phyloP scores from a whole-genome alignment of 768 basidiomycete genomes.

The Scleroderma bovista region DNA sequence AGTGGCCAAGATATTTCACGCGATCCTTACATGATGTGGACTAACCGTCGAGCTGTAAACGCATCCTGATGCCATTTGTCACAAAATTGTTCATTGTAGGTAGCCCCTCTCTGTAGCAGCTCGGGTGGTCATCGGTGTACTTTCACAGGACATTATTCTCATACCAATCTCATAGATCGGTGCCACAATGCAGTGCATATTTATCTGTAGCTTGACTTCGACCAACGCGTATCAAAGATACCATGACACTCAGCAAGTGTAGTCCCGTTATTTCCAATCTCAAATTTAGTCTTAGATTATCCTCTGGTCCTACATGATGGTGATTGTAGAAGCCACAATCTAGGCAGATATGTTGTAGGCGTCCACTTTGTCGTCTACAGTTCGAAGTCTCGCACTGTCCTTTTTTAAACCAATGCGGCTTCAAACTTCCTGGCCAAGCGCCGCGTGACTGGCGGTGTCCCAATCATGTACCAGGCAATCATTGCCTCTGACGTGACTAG shows the following conservation, averaged over 20 bases:
- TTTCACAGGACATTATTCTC: not conserved
- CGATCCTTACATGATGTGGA: constrained; percentile 87
- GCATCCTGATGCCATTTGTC: constrained; percentile 15
- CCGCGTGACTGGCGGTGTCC: too few relatives aligned
- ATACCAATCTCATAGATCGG: constrained; percentile 15
- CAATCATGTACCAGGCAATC: too few relatives aligned
- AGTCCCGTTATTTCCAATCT: not conserved
- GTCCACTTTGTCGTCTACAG: too few relatives aligned
- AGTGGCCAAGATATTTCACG: constrained; percentile 59
- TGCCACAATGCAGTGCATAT: constrained; percentile 9
- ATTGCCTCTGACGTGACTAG: too few relatives aligned
- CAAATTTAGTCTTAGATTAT: too few relatives aligned
- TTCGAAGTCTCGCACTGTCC: too few relatives aligned
- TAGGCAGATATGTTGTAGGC: too few relatives aligned
- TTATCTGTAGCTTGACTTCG: constrained; percentile 11
- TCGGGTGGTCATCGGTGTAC: not conserved
- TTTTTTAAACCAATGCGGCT: too few relatives aligned
- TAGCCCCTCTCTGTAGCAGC: not conserved
- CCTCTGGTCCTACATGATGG: too few relatives aligned
- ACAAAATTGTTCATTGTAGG: not conserved
- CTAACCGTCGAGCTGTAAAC: constrained; percentile 67
- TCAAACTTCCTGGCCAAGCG: too few relatives aligned
- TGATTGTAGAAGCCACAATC: too few relatives aligned
- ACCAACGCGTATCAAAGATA: not conserved
- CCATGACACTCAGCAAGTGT: not conserved